These are phyloP conservation scores for Chlorencoelia australis DNA, from an alignment of 2,329 filamentous ascomycete genomes.

Conservation along the genomic window DNA sequence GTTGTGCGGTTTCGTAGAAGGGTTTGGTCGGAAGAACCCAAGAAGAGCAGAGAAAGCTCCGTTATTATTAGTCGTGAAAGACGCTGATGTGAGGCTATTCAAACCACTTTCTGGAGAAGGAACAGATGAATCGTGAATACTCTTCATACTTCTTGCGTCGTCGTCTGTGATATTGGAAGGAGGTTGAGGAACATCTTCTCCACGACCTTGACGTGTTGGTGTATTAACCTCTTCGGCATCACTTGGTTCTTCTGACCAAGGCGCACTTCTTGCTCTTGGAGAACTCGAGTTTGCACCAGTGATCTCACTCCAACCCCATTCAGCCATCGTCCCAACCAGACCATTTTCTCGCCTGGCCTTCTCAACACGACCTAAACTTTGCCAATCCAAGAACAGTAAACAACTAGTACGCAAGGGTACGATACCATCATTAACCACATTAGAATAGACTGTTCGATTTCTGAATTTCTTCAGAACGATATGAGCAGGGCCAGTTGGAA, in stretches of 20 bases:
- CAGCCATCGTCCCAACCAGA: constrained; percentile 82
- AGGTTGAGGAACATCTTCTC: constrained; percentile 59
- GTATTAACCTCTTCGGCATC: constrained; percentile 26
- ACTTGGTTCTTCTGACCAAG: constrained; percentile 17
- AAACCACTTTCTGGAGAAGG: constrained; percentile 9
- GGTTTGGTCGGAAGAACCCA: constrained; percentile 61
- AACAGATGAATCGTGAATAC: constrained; percentile 24
- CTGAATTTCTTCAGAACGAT: constrained; percentile 77
- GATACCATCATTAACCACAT: constrained; percentile 96
- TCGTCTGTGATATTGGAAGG: constrained; percentile 56
- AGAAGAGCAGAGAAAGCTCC: constrained; percentile 46
- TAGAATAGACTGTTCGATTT: constrained; percentile 88
- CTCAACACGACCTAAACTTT: constrained; percentile 83
- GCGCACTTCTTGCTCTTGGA: constrained; percentile 12
- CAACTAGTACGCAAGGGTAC: constrained; percentile 92
- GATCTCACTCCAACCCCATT: constrained; percentile 90
- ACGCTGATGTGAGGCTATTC: constrained; percentile 9
- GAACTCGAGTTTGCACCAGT: constrained; percentile 51
- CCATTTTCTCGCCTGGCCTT: constrained; percentile 90
- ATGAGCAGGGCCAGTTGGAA: constrained; percentile 87
- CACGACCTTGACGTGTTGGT: constrained; percentile 33
- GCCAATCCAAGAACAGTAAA: constrained; percentile 94
- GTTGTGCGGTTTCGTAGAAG: constrained; percentile 38
- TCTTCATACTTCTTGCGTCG: constrained; percentile 46
- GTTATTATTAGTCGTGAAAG: constrained; percentile 29